Percentiles rank a stretch among this genome's conserved stretches.
These are phyloP conservation scores for Cryptococcus sp. DNA, from an alignment of 1,284 basidiomycete genomes.

Conservation along the genomic window DNA sequence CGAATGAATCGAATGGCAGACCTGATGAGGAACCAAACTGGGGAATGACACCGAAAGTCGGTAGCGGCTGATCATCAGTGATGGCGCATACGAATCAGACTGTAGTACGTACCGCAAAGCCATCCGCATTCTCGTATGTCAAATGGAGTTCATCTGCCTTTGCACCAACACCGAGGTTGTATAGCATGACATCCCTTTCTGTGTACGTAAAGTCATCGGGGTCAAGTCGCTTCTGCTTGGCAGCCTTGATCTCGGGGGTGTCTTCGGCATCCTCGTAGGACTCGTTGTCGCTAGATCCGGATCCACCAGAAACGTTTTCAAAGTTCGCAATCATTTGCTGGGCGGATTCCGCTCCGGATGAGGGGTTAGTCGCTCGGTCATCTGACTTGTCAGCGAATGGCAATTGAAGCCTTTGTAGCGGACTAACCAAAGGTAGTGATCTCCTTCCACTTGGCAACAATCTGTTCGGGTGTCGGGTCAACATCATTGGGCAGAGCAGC, in stretches of 20 bases:
- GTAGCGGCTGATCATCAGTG: conserved; percentile 57
- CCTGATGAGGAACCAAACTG: conserved; percentile 66
- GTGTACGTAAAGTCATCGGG: conserved; percentile 67
- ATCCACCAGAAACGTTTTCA: conserved; percentile 54
- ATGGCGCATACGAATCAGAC: not conserved
- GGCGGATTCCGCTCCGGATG: conserved; percentile 66
- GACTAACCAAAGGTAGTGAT: conserved; percentile 76
- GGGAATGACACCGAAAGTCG: conserved; percentile 95
- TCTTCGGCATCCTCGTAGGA: conserved; percentile 77
- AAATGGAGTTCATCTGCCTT: conserved; percentile 87
- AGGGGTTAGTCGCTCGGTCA: conserved; percentile 71
- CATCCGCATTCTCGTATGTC: conserved; percentile 83
- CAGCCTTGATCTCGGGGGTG: conserved; percentile 72
- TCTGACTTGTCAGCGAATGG: conserved; percentile 52
- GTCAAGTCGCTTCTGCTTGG: conserved; percentile 63
- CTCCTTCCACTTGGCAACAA: conserved; percentile 69
- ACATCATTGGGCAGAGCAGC: conserved; percentile 70
- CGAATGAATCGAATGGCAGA: conserved; percentile 71
- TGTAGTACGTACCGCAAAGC: conserved; percentile 55
- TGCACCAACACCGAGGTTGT: conserved; percentile 95
- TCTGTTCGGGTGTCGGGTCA: conserved; percentile 69
- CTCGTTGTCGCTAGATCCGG: conserved; percentile 21
- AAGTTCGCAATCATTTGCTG: conserved; percentile 79
- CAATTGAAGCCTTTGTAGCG: not conserved
- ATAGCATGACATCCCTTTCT: conserved; percentile 89